A percentile compares a stretch with the other conserved stretches of the same genome.
Evolutionary conservation across 768 basidiomycete genomes (phyloP).

Genomic region (Mycena rosella): DNA sequence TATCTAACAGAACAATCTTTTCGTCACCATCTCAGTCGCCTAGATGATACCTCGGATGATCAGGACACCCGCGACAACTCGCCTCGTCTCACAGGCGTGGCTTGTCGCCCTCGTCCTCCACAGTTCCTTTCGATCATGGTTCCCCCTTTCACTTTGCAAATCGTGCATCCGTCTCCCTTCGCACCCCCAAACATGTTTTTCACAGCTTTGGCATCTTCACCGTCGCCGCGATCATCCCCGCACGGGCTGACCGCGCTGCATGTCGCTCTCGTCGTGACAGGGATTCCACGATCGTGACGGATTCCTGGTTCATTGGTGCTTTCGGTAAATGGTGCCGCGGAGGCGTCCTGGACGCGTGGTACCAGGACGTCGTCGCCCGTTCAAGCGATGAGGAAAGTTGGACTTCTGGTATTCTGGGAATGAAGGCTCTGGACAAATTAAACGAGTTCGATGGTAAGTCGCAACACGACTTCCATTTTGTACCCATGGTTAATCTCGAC

Average conservation of each 20-base stretch:
- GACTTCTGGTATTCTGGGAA: slow-evolving; percentile 81
- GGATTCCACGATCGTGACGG: slow-evolving; percentile 68
- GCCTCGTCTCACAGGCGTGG: slow-evolving; percentile 43
- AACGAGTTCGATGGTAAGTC: slow-evolving; percentile 74
- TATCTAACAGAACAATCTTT: slow-evolving; percentile 99
- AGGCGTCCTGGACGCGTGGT: slow-evolving; percentile 85
- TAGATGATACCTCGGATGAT: slow-evolving; percentile 76
- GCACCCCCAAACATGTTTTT: slow-evolving; percentile 91
- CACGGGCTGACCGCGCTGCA: slow-evolving; percentile 41
- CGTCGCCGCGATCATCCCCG: slow-evolving; percentile 81
- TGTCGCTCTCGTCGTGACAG: slow-evolving; percentile 52
- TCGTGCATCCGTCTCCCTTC: slow-evolving; percentile 91
- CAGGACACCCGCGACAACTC: slow-evolving; percentile 49
- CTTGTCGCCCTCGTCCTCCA: slow-evolving; percentile 39
- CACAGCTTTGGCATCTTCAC: slow-evolving; percentile 91
- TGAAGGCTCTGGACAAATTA: slow-evolving; percentile 80
- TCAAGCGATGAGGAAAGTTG: slow-evolving; percentile 79
- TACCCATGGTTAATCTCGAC: slow-evolving; percentile 27
- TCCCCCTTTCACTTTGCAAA: slow-evolving; percentile 89
- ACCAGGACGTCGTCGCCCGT: slow-evolving; percentile 73
- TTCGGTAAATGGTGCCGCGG: slow-evolving; percentile 95
- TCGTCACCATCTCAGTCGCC: slow-evolving; percentile 89
- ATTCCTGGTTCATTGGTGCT: slow-evolving; percentile 91
- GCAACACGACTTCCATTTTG: slow-evolving; percentile 37
- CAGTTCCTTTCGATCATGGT: slow-evolving; percentile 50